Conservation (phyloP, 805 yeast genomes). For the Ogataea ganodermae region DNA sequence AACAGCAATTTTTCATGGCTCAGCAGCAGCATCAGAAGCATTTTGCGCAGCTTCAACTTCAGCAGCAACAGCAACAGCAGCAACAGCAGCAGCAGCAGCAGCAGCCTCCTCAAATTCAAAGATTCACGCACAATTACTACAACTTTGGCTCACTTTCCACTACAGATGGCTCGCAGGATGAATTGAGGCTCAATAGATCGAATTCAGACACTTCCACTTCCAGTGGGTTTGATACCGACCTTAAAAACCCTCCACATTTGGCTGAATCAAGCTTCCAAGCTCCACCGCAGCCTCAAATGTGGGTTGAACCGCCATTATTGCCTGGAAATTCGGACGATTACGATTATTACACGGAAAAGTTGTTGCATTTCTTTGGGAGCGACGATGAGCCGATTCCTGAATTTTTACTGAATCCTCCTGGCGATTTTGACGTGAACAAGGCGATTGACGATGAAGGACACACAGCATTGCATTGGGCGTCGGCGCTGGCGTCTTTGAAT, state of each 20-base stretch:
- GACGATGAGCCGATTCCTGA: conserved; percentile 41
- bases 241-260: conserved; percentile 19
- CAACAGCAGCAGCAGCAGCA: conserved; percentile 19
- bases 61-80: conserved; percentile 21
- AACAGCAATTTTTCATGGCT: conserved; percentile 20
- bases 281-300: no score
- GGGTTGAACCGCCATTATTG: conserved; percentile 3
- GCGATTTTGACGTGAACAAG: conserved; percentile 62
- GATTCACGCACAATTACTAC: conserved; percentile 24
- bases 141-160: conserved; percentile 30
- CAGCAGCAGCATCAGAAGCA: conserved; percentile 14
- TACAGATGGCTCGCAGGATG: conserved; percentile 33
- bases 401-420: conserved; percentile 57
- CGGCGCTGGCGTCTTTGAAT: conserved; percentile 70
- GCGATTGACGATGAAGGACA: conserved; percentile 80
- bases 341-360: conserved; percentile 40
- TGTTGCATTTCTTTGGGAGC: conserved; percentile 55
- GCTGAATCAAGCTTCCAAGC: conserved; percentile 16
- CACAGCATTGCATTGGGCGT: conserved; percentile 83
- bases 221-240: conserved; percentile 21
- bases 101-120: conserved; percentile 19
- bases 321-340: conserved; percentile 33
- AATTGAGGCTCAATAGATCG: conserved; percentile 25
- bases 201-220: conserved; percentile 34
- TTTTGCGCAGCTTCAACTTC: conserved; percentile 15